A percentile compares a stretch with the other conserved stretches of the same genome.
These are phyloP conservation scores for Hamamelis virginiana DNA, from an alignment of 164 flowering plant species.

Conservation along the genomic window DNA sequence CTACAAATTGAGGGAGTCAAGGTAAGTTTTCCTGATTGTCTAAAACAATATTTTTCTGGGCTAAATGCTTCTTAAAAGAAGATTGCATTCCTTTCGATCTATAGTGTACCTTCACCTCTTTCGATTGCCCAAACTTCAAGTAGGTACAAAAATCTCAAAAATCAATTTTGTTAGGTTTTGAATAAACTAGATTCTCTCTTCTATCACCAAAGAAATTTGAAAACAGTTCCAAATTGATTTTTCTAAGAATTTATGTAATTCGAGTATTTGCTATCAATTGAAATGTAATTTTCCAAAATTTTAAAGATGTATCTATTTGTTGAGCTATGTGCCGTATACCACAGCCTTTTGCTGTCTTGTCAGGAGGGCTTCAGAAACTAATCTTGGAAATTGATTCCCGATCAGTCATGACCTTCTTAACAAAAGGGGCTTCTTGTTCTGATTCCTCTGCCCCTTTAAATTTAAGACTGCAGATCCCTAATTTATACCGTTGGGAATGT, in stretches of 20 bases:
- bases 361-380: background rate
- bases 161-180: no score
- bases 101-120: background rate
- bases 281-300: background rate
- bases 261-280: background rate
- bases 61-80: background rate
- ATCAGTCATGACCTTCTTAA: no score
- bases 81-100: background rate
- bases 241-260: no score
- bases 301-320: background rate
- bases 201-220: no score
- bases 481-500: no score
- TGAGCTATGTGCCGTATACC: background rate
- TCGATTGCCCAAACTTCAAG: background rate
- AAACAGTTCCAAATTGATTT: no score
- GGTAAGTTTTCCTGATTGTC: conserved; percentile 37
- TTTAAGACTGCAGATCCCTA: no score
- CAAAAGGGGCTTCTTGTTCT: no score
- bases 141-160: background rate
- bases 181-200: no score
- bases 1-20: conserved; percentile 77
- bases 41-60: background rate
- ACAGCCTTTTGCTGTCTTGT: background rate
- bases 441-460: no score
- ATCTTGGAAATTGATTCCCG: no score